Evolutionary conservation across 1,284 basidiomycete genomes (phyloP).

Genomic region (Xerocomus nothofagi): DNA sequence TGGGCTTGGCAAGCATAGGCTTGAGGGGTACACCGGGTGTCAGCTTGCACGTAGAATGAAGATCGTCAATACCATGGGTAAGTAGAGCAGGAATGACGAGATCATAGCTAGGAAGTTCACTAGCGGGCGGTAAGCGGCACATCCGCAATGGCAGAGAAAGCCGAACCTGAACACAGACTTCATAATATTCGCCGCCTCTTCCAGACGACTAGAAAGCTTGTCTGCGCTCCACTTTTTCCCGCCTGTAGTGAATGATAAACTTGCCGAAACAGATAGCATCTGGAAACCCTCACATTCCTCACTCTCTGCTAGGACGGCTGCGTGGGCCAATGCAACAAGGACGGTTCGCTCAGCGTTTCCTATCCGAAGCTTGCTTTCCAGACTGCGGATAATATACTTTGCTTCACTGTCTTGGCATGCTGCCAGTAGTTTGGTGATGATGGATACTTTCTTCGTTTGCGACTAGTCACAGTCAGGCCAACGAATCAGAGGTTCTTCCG

Average conservation of each 20-base stretch:
- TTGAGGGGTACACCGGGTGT: slow-evolving; percentile 96
- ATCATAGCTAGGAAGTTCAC: slow-evolving; percentile 94
- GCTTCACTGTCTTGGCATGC: slow-evolving; percentile 88
- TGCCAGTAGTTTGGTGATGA: slow-evolving; percentile 93
- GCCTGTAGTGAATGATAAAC: slow-evolving; percentile 40
- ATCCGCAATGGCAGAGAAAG: not conserved
- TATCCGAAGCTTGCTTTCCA: slow-evolving; percentile 97
- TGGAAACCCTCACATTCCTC: slow-evolving; percentile 51
- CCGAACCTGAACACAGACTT: slow-evolving; percentile 90
- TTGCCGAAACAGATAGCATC: not conserved
- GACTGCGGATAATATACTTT: slow-evolving; percentile 93
- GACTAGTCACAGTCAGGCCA: slow-evolving; percentile 46
- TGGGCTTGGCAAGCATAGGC: slow-evolving; percentile 99
- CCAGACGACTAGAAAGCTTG: slow-evolving; percentile 72
- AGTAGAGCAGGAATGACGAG: slow-evolving; percentile 91
- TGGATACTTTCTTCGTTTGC: slow-evolving; percentile 92
- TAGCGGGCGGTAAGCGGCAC: slow-evolving; percentile 35
- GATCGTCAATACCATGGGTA: slow-evolving; percentile 70
- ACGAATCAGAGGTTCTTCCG: not conserved
- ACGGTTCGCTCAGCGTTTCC: slow-evolving; percentile 96
- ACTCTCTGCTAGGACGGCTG: slow-evolving; percentile 77
- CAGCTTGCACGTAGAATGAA: slow-evolving; percentile 82
- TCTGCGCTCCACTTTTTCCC: slow-evolving; percentile 77
- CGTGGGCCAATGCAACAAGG: slow-evolving; percentile 85
- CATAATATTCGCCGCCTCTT: slow-evolving; percentile 76